phyloP scores from a whole-genome alignment of 163 green algal species.

The Scenedesmus sp. region DNA sequence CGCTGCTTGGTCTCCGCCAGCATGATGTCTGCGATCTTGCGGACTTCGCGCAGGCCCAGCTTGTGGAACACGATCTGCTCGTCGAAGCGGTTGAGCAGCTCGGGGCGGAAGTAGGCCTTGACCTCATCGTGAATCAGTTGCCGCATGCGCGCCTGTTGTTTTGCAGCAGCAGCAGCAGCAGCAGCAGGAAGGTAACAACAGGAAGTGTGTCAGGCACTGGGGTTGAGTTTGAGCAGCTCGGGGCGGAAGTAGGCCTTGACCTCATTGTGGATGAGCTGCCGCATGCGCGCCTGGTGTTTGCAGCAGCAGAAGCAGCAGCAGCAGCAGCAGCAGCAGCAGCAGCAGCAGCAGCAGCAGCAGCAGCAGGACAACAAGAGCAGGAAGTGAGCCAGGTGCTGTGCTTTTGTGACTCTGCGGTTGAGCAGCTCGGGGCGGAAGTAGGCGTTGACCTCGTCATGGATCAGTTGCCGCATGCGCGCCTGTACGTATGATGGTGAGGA shows the following conservation, averaged over 20 bases:
- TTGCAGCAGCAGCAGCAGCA: not conserved
- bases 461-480: slow-evolving; percentile 28
- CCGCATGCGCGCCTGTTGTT: slow-evolving; percentile 22
- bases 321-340: not conserved
- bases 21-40: slow-evolving; percentile 69
- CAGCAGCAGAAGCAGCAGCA: not conserved
- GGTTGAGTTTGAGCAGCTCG: slow-evolving; percentile 79
- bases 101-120: slow-evolving; percentile 88
- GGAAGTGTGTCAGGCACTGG: not conserved
- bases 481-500: not conserved
- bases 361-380: not conserved
- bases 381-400: too few species aligned
- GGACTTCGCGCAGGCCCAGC: slow-evolving; percentile 62
- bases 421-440: slow-evolving; percentile 92
- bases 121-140: slow-evolving; percentile 58
- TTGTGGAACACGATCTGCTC: slow-evolving; percentile 86
- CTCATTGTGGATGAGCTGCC: slow-evolving; percentile 34
- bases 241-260: slow-evolving; percentile 88
- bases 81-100: slow-evolving; percentile 85
- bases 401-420: slow-evolving; percentile 4
- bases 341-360: not conserved
- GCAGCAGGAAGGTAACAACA: not conserved
- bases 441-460: slow-evolving; percentile 71
- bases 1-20: slow-evolving; percentile 64
- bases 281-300: slow-evolving; percentile 14